Base-by-base conservation (phyloP, 1,284 basidiomycete genomes). In the Leccinum fallax region DNA sequence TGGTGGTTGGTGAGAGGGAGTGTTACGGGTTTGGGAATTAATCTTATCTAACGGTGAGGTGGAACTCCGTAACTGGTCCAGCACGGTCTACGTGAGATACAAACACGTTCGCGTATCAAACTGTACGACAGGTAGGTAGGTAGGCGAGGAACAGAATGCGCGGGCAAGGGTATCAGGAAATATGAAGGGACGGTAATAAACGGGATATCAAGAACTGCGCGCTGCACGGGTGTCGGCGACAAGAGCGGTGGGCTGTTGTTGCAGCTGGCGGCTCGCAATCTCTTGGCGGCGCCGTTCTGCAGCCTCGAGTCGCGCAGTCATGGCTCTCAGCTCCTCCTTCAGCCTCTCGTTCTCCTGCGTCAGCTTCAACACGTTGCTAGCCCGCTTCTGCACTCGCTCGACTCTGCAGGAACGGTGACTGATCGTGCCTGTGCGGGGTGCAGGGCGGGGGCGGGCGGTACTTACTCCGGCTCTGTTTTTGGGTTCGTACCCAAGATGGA, bases 281-380 rank as follows among this genome's bases (percentile, higher is more conserved):
- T 87, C 85, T 65, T 79, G 78, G 69, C 85, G 83, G 67, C 81
- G 82, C 62, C 84, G 80, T 76, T 92, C 89, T 28, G 87, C 88
- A 38, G 86, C 86, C 74, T 90, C 88, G 64, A 92, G 78, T 66
- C 90, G 79, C 66, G 87, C 88, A 24, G 83, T 83, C 88, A 92
- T 88, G 57, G 86, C 88, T 70, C 81, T 84, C 69, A 92, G 80
- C 75, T 91, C 85, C 54, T 82, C 86, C 74, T 88, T 86, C 65
- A 92, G 78, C 74, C 87, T 89, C 72, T 90, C 88, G 75, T 92
- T 89, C 79, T 92, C 90, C 76, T 89, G 81, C 16, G 87, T 81
- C 34, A 92, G 79, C 70, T 87, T 89, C 70, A 90, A 71, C 62
- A 92, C 88, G 72, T 89, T 92, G 69, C 87, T 89, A 40, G 85